phyloP scores from a whole-genome alignment of 78 protist genomes.

The Cavenderia fasciculata region DNA sequence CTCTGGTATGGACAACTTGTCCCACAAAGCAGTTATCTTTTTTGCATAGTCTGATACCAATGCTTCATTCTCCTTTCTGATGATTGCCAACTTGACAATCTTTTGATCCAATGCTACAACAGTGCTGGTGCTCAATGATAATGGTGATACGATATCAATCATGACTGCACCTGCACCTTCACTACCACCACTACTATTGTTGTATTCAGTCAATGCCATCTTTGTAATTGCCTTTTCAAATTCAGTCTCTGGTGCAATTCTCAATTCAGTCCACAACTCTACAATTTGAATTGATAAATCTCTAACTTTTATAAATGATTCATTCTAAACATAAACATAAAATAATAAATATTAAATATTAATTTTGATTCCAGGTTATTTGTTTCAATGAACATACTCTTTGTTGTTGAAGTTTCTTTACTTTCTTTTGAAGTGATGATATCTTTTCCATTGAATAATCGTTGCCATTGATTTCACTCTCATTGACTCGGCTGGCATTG shows the following conservation, averaged over 20 bases:
- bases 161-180: too few species aligned
- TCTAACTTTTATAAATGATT: slow-evolving; percentile 31
- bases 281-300: slow-evolving; percentile 21
- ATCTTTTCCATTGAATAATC: slow-evolving; percentile 64
- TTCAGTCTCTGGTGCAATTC: slow-evolving; percentile 70
- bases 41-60: slow-evolving; percentile 51
- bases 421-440: slow-evolving; percentile 38
- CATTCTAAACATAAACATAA: slow-evolving; percentile 14
- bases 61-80: slow-evolving; percentile 24
- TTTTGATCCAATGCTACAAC: slow-evolving; percentile 26
- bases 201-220: slow-evolving; percentile 28
- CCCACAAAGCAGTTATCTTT: slow-evolving; percentile 57
- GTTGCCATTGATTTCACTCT: slow-evolving; percentile 49
- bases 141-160: slow-evolving; percentile 27
- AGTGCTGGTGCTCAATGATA: slow-evolving; percentile 30
- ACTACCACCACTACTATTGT: too few species aligned
- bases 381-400: slow-evolving; percentile 13
- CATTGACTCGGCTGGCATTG: slow-evolving; percentile 21
- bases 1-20: slow-evolving; percentile 20
- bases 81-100: slow-evolving; percentile 12
- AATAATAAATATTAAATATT: background rate
- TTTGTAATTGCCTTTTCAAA: slow-evolving; percentile 54
- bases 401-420: slow-evolving; percentile 26
- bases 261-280: slow-evolving; percentile 58
- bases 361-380: too few species aligned